Percentiles rank a stretch among this genome's conserved stretches.
phyloP scores from a whole-genome alignment of 306 rosid species.

The Vicia faba region DNA sequence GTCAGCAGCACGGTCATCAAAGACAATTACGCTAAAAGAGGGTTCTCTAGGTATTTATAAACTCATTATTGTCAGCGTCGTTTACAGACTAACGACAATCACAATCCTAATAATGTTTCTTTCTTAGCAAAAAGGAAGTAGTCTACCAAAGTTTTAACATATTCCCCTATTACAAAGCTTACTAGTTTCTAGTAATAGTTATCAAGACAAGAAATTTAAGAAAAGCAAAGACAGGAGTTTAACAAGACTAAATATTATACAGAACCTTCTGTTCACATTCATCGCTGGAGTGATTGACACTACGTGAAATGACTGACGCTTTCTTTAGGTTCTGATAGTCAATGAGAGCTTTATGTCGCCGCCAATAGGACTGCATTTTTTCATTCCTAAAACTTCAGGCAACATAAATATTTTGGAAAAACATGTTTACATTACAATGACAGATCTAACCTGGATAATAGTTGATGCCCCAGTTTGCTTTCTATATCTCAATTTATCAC shows the following conservation, averaged over 20 bases:
- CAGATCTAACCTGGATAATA: conserved; percentile 60
- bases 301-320: conserved; percentile 42
- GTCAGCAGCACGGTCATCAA: conserved; percentile 34
- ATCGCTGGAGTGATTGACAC: conserved; percentile 32
- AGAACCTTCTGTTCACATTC: conserved; percentile 45
- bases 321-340: conserved; percentile 52
- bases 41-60: conserved; percentile 23
- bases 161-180: conserved; percentile 16
- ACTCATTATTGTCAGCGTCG: conserved; percentile 13
- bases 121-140: conserved; percentile 3
- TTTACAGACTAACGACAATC: conserved; percentile 30
- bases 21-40: conserved; percentile 24
- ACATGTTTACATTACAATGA: conserved; percentile 24
- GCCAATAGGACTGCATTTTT: conserved; percentile 54
- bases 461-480: conserved; percentile 46
- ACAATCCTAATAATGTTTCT: conserved; percentile 26
- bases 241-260: conserved; percentile 19
- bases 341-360: conserved; percentile 47
- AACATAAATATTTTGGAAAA: conserved; percentile 20
- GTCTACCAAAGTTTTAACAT: conserved; percentile 25
- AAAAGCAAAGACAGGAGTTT: conserved; percentile 28
- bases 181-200: conserved; percentile 19
- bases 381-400: conserved; percentile 34
- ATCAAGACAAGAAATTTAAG: conserved; percentile 11
- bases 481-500: conserved; percentile 50